Evolutionary conservation across 1,139 yeast species (phyloP).

Genomic region (Pneumocystis sp.): DNA sequence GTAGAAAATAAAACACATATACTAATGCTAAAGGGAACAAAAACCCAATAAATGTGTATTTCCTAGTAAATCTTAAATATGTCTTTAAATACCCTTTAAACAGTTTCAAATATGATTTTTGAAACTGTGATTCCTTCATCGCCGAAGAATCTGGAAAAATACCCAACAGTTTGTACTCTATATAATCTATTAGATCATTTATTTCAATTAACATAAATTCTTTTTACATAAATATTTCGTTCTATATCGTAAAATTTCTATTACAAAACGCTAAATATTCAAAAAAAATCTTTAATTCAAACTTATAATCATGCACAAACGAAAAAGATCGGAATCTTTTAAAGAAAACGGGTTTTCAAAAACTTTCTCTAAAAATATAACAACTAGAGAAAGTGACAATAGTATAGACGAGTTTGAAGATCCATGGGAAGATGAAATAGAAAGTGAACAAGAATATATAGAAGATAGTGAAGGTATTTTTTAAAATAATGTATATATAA

Average conservation of each 20-base stretch:
- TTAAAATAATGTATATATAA: conserved; percentile 19
- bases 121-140: not conserved
- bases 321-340: not conserved
- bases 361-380: not conserved
- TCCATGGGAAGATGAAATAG: conserved; percentile 88
- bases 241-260: not conserved
- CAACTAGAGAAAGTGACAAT: not conserved
- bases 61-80: not conserved
- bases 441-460: conserved; percentile 67
- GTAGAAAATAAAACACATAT: not conserved
- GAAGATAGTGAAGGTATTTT: conserved; percentile 48
- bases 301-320: not conserved
- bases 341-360: not conserved
- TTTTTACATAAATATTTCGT: not conserved
- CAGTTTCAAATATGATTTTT: not conserved
- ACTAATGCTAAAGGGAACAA: not conserved
- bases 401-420: conserved; percentile 81
- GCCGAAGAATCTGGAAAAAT: not conserved
- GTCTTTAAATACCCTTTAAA: not conserved
- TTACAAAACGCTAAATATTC: not conserved
- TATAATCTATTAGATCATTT: not conserved
- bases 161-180: not conserved
- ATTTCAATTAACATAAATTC: not conserved
- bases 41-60: not conserved
- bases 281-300: not conserved